These are phyloP conservation scores for Plectosphaerella sp. DNA, from an alignment of 2,329 filamentous ascomycete genomes.

Conservation along the genomic window DNA sequence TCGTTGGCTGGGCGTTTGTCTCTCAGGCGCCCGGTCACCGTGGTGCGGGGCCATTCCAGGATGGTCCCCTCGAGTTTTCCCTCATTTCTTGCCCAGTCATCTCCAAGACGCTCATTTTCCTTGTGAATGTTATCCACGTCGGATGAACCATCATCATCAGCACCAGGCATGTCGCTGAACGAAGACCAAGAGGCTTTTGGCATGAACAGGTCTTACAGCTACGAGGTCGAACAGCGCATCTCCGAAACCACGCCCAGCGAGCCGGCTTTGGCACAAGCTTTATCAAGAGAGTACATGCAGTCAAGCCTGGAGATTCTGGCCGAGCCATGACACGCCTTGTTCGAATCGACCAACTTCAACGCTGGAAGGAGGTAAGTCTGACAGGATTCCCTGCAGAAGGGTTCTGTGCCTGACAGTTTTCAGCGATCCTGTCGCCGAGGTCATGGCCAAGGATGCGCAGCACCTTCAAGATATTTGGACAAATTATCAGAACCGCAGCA, in stretches of 20 bases:
- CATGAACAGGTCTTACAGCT: not conserved
- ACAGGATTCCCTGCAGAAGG: not conserved
- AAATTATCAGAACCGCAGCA: not conserved
- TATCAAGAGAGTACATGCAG: not conserved
- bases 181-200: not conserved
- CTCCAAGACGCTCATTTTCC: not conserved
- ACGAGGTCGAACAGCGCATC: not conserved
- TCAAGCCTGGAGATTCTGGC: not conserved
- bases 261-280: not conserved
- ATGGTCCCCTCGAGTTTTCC: not conserved
- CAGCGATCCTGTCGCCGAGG: not conserved
- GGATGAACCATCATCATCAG: not conserved
- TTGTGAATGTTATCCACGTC: no score
- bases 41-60: not conserved
- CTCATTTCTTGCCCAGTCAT: not conserved
- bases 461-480: not conserved
- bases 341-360: not conserved
- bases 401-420: not conserved
- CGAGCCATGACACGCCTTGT: not conserved
- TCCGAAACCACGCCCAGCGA: not conserved
- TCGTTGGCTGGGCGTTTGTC: not conserved
- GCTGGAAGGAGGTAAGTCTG: not conserved
- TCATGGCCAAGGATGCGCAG: not conserved
- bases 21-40: not conserved
- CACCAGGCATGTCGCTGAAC: not conserved